Base-by-base conservation (phyloP, 192 early-diverging fungal genomes). In the Obelidium mucronatum region DNA sequence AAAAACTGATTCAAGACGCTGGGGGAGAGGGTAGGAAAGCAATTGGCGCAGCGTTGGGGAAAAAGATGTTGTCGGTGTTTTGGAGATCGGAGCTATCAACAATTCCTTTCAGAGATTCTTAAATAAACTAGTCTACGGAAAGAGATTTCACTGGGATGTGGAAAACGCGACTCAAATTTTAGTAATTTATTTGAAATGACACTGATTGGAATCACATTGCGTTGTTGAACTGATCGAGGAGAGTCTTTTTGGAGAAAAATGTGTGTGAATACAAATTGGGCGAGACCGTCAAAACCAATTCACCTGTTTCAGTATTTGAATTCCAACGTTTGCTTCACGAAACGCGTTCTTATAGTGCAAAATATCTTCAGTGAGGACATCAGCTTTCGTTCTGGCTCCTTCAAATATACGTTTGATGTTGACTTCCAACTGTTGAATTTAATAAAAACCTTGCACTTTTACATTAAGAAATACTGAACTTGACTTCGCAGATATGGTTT, bases 401-500 rank as follows among this genome's bases (percentile, higher is more conserved):
- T 87, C 79, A 79, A 90, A 92, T 28, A 98, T 96, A 6, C 69
- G 62, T 53, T 87, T 88, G 59, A 97, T 86, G 77, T 93, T 90
- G 2, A 82, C 84, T 74, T 98, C 97, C 83, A 95, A 91, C 91
- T 82, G 48, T 1, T 24, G n/a, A 69, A 2, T 28, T 11, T 31
- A 3, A 28, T 19, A 31, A 60, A 52, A 24, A 33, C 73, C 40
- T 11, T n/a, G n/a, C 11, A 6, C 39, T 24, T 34, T 60, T 35
- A 22, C 31, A 65, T 42, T 11, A 36, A 39, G 36, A 19, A 64
- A 54, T 0, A 37, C 15, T 39, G 22, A 53, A 91, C 92, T 85
- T 92, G 83, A 67, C 92, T 87, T 15, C 96, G 89, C 76, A 99
- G 78, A 66, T 91, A 89, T 0, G 97, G 97, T 63, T 97, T 96